phyloP scores from a whole-genome alignment of 192 early-diverging fungal species.

The Diversispora epigaea region DNA sequence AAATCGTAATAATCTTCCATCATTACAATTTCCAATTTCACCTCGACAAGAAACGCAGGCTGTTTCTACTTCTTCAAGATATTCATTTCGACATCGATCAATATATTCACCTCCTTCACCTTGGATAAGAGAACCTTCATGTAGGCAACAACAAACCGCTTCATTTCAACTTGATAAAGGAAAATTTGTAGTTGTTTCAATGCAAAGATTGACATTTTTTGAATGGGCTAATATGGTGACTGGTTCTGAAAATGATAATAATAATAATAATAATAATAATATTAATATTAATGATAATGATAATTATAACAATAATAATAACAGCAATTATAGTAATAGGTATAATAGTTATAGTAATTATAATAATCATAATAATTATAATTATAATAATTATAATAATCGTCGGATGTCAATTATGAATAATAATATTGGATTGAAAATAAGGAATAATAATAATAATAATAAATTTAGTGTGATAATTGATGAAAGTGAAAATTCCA shows the following conservation, averaged over 20 bases:
- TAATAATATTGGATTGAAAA: not conserved
- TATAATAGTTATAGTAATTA: not conserved
- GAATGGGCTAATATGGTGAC: slow-evolving; percentile 25
- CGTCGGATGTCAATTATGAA: not conserved
- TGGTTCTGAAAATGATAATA: slow-evolving; percentile 8
- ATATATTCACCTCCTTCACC: not conserved
- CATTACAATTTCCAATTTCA: not conserved
- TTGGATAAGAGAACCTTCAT: not conserved
- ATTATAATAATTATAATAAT: not conserved
- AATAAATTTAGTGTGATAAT: not conserved
- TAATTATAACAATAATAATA: not conserved
- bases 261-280: not conserved
- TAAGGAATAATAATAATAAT: not conserved
- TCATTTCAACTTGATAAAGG: slow-evolving; percentile 18
- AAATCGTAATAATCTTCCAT: too few species aligned
- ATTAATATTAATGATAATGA: not conserved
- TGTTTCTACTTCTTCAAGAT: not conserved
- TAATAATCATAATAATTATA: not conserved
- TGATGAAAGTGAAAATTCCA: too few species aligned
- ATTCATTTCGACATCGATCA: not conserved
- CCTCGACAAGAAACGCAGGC: not conserved
- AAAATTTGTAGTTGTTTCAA: slow-evolving; percentile 21
- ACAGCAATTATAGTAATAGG: not conserved
- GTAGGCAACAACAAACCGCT: not conserved
- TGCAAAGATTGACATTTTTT: slow-evolving; percentile 16